Evolutionary conservation across 495 filamentous ascomycete species (phyloP).

Genomic region (Podospora comata): DNA sequence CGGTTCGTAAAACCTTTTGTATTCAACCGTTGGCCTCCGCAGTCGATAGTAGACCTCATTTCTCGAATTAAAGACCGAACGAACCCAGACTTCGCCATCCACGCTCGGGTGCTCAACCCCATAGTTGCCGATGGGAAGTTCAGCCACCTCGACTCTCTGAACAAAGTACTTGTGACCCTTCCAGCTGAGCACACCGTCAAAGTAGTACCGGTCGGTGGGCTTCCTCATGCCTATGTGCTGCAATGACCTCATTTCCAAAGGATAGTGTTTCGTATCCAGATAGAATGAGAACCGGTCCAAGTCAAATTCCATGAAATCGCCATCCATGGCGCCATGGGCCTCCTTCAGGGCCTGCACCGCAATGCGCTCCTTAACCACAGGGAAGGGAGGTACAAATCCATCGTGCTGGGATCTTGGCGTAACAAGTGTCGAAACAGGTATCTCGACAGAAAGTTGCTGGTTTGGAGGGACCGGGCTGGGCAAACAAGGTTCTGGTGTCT

Average conservation of each 20-base stretch:
- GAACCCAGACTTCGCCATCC: constrained; percentile 57
- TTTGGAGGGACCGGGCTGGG: not conserved
- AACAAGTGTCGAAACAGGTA: constrained; percentile 26
- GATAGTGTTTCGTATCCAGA: constrained; percentile 30
- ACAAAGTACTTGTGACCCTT: constrained; percentile 48
- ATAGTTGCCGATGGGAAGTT: constrained; percentile 65
- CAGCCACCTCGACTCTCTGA: constrained; percentile 50
- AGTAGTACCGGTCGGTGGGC: constrained; percentile 39
- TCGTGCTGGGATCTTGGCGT: constrained; percentile 23
- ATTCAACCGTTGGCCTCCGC: constrained; percentile 51
- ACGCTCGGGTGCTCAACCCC: constrained; percentile 46
- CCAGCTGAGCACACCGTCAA: constrained; percentile 58
- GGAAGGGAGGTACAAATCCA: constrained; percentile 20
- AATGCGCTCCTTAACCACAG: constrained; percentile 24
- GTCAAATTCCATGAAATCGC: constrained; percentile 43
- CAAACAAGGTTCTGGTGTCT: not conserved
- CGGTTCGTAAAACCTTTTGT: constrained; percentile 53
- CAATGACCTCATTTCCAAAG: constrained; percentile 49
- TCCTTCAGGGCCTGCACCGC: constrained; percentile 31
- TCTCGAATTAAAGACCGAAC: constrained; percentile 40
- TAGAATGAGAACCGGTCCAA: constrained; percentile 55
- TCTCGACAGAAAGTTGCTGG: constrained; percentile 19
- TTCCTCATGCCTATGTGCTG: constrained; percentile 45
- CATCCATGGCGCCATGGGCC: not conserved
- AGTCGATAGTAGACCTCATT: constrained; percentile 61